Percentiles rank a stretch among this genome's conserved stretches.
phyloP scores from a whole-genome alignment of 305 asterid genomes.

The Plantago lanceolata region DNA sequence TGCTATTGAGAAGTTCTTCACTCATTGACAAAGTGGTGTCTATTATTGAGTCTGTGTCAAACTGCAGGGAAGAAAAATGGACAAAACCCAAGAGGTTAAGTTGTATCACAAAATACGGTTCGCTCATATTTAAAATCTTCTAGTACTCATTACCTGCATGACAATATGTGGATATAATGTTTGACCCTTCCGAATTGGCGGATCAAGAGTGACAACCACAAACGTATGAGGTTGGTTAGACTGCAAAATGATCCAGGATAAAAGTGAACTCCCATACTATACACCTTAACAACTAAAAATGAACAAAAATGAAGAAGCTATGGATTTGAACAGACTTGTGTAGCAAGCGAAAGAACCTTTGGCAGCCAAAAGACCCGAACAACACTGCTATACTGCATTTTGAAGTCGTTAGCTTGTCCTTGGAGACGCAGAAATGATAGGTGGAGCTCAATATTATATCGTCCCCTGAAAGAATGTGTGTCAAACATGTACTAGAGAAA shows the following conservation, averaged over 20 bases:
- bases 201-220: conserved; percentile 91
- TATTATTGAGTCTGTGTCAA: conserved; percentile 74
- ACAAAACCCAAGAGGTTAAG: conserved; percentile 7
- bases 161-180: conserved; percentile 95
- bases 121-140: neutral
- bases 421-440: conserved; percentile 90
- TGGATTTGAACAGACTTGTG: conserved; percentile 17
- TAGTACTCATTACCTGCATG: conserved; percentile 64
- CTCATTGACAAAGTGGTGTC: conserved; percentile 64
- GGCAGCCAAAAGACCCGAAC: conserved; percentile 93
- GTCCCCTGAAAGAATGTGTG: conserved; percentile 59
- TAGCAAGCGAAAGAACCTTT: conserved; percentile 46
- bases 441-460: conserved; percentile 88
- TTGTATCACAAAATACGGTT: conserved; percentile 11
- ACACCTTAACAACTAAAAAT: conserved; percentile 1
- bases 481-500: conserved; percentile 25
- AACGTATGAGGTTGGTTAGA: conserved; percentile 90
- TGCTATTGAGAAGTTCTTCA: conserved; percentile 70
- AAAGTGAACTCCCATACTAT: conserved; percentile 1
- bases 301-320: conserved; percentile 4
- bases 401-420: conserved; percentile 98
- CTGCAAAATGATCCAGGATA: conserved; percentile 44
- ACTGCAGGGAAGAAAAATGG: conserved; percentile 41
- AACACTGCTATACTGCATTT: conserved; percentile 95
- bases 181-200: conserved; percentile 98